Evolutionary conservation across 2,329 filamentous ascomycete genomes (phyloP).

Genomic region (Myriosclerotinia scirpicola): DNA sequence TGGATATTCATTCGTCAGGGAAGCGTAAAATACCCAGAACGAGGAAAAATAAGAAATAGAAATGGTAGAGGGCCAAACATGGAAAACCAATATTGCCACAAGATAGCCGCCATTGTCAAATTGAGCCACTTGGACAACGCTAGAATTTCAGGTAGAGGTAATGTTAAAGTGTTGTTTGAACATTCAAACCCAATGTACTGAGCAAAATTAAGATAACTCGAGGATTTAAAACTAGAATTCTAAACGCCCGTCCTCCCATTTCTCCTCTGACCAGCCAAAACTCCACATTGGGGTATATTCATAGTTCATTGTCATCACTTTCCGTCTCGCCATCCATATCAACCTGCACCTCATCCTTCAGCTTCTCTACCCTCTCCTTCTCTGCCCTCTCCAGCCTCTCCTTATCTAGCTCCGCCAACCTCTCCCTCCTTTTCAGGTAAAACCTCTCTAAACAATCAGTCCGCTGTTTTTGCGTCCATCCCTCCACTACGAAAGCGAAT

Average conservation of each 20-base stretch:
- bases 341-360: not conserved
- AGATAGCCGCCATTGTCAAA: not conserved
- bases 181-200: not conserved
- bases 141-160: not conserved
- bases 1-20: not conserved
- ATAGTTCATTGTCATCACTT: slow-evolving; percentile 12
- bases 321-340: slow-evolving; percentile 5
- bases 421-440: slow-evolving; percentile 60
- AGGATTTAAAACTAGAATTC: not conserved
- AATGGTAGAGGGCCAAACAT: not conserved
- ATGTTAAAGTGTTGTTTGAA: not conserved
- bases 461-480: slow-evolving; percentile 82
- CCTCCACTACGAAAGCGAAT: slow-evolving; percentile 88
- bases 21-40: not conserved
- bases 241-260: not conserved
- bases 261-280: not conserved
- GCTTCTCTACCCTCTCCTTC: not conserved
- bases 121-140: not conserved
- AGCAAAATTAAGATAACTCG: not conserved
- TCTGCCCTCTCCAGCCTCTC: not conserved
- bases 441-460: slow-evolving; percentile 77
- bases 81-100: not conserved
- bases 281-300: slow-evolving; percentile 3
- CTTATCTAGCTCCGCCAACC: slow-evolving; percentile 26
- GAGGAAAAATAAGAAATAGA: not conserved